A percentile compares a stretch with the other conserved stretches of the same genome.
These are phyloP conservation scores for Penicillium nordicum DNA, from an alignment of 2,329 filamentous ascomycete species.

Conservation along the genomic window DNA sequence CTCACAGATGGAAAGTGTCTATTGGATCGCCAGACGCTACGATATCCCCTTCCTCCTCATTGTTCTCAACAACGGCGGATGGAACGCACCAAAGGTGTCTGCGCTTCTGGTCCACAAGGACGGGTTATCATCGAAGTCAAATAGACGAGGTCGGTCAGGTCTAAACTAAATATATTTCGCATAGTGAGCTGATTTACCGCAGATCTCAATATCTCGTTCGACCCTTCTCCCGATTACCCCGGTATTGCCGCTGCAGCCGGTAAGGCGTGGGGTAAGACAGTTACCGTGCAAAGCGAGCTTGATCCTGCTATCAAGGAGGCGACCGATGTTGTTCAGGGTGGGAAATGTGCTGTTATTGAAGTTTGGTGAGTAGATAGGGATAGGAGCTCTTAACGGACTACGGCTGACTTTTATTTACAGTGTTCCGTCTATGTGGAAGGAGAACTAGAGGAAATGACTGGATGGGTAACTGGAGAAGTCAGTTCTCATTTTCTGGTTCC, in stretches of 20 bases:
- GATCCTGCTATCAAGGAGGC: slow-evolving; percentile 52
- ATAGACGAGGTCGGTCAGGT: slow-evolving; percentile 30
- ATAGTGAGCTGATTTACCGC: slow-evolving; percentile 31
- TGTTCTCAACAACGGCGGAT: slow-evolving; percentile 65
- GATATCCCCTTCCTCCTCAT: slow-evolving; percentile 62
- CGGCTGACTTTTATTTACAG: slow-evolving; percentile 2
- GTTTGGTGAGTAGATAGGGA: slow-evolving; percentile 24
- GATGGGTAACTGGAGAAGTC: not conserved
- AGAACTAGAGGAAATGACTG: not conserved
- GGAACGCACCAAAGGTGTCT: slow-evolving; percentile 53
- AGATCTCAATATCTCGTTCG: slow-evolving; percentile 62
- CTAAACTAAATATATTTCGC: not conserved
- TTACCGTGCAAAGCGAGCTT: slow-evolving; percentile 51
- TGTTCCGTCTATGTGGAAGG: slow-evolving; percentile 21
- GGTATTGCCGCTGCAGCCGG: slow-evolving; percentile 62
- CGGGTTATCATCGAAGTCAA: slow-evolving; percentile 55
- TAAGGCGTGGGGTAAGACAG: slow-evolving; percentile 53
- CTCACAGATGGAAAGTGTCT: slow-evolving; percentile 60
- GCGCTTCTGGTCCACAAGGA: slow-evolving; percentile 61
- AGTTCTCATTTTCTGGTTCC: not conserved
- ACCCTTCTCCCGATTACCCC: slow-evolving; percentile 60
- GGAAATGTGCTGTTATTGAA: slow-evolving; percentile 57
- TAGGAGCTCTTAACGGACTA: not conserved
- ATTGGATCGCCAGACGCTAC: slow-evolving; percentile 65
- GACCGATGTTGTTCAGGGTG: slow-evolving; percentile 52